phyloP scores from a whole-genome alignment of 2,329 filamentous ascomycete species.

The Fusarium pininemorale region DNA sequence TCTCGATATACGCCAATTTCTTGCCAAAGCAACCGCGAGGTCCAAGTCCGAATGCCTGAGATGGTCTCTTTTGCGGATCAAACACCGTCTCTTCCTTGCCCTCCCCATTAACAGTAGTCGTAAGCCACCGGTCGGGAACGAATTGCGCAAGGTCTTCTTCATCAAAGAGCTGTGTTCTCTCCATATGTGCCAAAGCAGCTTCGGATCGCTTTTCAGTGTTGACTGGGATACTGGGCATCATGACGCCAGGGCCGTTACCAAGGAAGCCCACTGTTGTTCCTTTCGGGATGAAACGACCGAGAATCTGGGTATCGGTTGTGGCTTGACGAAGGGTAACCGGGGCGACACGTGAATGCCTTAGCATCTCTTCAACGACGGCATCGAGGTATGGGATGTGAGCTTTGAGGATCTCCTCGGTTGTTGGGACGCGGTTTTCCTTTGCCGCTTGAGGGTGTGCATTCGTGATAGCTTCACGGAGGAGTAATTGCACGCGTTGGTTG shows the following conservation, averaged over 20 bases:
- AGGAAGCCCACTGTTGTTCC: slow-evolving; percentile 45
- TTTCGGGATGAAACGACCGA: slow-evolving; percentile 47
- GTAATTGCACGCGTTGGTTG: slow-evolving; percentile 38
- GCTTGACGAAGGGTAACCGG: slow-evolving; percentile 43
- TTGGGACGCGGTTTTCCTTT: slow-evolving; percentile 33
- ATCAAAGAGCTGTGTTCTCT: slow-evolving; percentile 29
- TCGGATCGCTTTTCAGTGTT: slow-evolving; percentile 22
- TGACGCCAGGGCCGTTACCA: slow-evolving; percentile 37
- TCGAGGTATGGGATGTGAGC: slow-evolving; percentile 48
- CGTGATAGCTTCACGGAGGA: slow-evolving; percentile 39
- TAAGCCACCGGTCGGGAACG: slow-evolving; percentile 50
- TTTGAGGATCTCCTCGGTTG: slow-evolving; percentile 41
- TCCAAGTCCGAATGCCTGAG: slow-evolving; percentile 31
- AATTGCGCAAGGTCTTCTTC: slow-evolving; percentile 42
- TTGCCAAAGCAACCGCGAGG: slow-evolving; percentile 33
- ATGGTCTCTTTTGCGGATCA: slow-evolving; percentile 17
- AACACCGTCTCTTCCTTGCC: slow-evolving; percentile 17
- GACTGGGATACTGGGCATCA: slow-evolving; percentile 35
- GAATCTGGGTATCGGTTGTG: slow-evolving; percentile 44
- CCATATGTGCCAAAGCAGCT: not conserved
- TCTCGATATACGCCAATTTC: slow-evolving; percentile 29
- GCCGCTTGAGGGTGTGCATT: slow-evolving; percentile 31
- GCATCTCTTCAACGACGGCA: slow-evolving; percentile 49
- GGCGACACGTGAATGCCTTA: slow-evolving; percentile 43
- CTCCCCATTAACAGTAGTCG: not conserved